Base-by-base conservation (phyloP, 2,329 filamentous ascomycete species). In the Claviceps africana region DNA sequence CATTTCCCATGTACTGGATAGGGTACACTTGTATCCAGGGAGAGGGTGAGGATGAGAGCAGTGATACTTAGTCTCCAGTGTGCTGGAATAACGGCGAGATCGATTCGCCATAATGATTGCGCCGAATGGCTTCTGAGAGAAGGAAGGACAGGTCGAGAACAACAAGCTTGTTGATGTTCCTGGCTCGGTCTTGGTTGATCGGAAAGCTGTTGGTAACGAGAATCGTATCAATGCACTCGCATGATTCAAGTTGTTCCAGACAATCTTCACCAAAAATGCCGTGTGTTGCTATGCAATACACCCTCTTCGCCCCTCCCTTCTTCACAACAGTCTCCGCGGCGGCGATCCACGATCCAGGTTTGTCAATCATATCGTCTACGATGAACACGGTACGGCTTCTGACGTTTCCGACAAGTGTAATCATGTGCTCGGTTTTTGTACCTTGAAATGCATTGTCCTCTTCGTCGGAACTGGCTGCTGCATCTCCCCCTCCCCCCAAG, bases 291-390 rank as follows among this genome's bases (percentile, higher is more conserved):
- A 98, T 95, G 74, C 89, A 95, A 70, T 95, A 97, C 37, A 98
- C 93, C 68, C 86, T 93, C 60, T 87, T 95, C 1, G 93, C 93
- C 45, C 82, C 80, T 57, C 93, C 94, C 57, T 86, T 82, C 75
- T 97, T 97, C 51, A 95, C 87, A 2, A 95, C 91, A 1, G 90
- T 95, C 73, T 98, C 93, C 13, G 93, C 93, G 7, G 93, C 93
- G 6, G 91, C 91, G 59, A 98, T 94, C 93, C 93, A 98, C 7
- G 88, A 95, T 15, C 86, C 88, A 10, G 89, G 83, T 72, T 95
- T 96, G 71, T 98, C 93, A 63, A 98, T 96, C 86, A 98, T 97
- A 66, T 98, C 93, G 66, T 98, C 93, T 48, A 98, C 86, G 55
- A 98, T 89, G 65, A 98, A 85, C 51, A 97, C 93, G 0, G 88